Evolutionary conservation across 148 eudicot species (phyloP).

Genomic region (Rhododendron vialii): DNA sequence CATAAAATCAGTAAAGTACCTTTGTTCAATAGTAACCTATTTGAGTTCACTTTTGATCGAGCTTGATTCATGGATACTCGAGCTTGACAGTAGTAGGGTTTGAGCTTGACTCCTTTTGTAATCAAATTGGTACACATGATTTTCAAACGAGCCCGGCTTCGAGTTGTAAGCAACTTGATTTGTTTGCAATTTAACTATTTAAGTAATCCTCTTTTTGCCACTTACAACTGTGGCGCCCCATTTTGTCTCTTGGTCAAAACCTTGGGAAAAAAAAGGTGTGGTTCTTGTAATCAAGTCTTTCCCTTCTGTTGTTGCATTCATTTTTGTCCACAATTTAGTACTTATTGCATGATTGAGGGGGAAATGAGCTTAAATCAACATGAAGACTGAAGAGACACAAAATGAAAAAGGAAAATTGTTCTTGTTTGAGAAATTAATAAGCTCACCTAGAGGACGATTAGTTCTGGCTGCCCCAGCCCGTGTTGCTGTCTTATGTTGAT

Average conservation of each 20-base stretch:
- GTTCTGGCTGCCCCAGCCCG: not conserved
- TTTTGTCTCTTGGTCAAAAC: not conserved
- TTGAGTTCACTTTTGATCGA: not conserved
- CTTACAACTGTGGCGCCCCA: not conserved
- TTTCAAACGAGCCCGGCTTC: not conserved
- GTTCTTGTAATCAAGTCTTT: not conserved
- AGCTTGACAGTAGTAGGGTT: not conserved
- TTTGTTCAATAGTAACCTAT: not conserved
- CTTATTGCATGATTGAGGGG: not conserved
- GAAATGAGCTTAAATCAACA: conserved; percentile 25
- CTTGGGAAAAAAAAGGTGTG: not conserved
- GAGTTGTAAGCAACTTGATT: not conserved
- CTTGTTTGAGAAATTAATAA: not conserved
- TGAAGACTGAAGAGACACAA: conserved; percentile 19
- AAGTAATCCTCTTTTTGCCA: not conserved
- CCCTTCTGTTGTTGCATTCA: not conserved
- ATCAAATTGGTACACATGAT: not conserved
- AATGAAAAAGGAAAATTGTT: not conserved
- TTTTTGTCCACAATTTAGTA: not conserved
- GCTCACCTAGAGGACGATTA: not conserved
- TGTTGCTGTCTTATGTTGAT: not conserved
- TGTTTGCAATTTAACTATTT: not conserved
- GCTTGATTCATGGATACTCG: not conserved
- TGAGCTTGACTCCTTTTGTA: not conserved
- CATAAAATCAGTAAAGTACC: not conserved